A percentile compares a stretch with the other conserved stretches of the same genome.
phyloP scores from a whole-genome alignment of 805 yeast species.

The Wickerhamiella nectarea region DNA sequence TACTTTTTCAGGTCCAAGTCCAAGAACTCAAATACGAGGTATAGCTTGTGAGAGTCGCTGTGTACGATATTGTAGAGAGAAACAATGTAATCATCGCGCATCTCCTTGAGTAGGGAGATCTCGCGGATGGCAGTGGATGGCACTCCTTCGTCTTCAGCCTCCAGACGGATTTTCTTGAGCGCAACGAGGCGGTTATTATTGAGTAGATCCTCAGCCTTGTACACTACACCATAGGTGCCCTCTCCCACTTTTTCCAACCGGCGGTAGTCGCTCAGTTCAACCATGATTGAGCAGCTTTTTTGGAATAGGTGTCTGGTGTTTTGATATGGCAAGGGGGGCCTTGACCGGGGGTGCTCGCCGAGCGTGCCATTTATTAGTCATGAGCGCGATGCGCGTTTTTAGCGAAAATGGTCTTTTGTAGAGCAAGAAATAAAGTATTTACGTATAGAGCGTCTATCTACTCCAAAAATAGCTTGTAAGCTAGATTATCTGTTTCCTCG shows the following conservation, averaged over 20 bases:
- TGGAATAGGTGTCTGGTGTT: background rate
- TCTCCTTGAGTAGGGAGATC: slow-evolving; percentile 83
- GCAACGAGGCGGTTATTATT: slow-evolving; percentile 94
- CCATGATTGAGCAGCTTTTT: slow-evolving; percentile 34
- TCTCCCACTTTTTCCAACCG: slow-evolving; percentile 95
- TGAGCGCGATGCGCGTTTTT: no score
- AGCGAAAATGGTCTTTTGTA: no score
- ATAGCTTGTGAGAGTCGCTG: slow-evolving; percentile 81
- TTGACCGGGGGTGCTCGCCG: no score
- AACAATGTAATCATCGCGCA: slow-evolving; percentile 87
- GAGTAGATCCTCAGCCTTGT: slow-evolving; percentile 80
- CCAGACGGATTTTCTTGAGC: slow-evolving; percentile 83
- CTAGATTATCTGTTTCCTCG: slow-evolving; percentile 76
- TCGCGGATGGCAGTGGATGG: slow-evolving; percentile 97
- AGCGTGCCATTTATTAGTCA: no score
- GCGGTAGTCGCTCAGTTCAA: slow-evolving; percentile 81
- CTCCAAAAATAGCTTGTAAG: slow-evolving; percentile 63
- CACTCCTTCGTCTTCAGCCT: slow-evolving; percentile 95
- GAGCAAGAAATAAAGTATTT: no score
- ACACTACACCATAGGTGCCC: slow-evolving; percentile 95
- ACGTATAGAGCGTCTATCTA: no score
- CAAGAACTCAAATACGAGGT: slow-evolving; percentile 83
- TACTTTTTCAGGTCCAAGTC: slow-evolving; percentile 91
- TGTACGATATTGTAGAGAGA: slow-evolving; percentile 87
- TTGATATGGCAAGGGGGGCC: background rate